Percentiles rank a stretch among this genome's conserved stretches.
Evolutionary conservation across 2,329 filamentous ascomycete genomes (phyloP).

Genomic region (Cercospora berteroae): DNA sequence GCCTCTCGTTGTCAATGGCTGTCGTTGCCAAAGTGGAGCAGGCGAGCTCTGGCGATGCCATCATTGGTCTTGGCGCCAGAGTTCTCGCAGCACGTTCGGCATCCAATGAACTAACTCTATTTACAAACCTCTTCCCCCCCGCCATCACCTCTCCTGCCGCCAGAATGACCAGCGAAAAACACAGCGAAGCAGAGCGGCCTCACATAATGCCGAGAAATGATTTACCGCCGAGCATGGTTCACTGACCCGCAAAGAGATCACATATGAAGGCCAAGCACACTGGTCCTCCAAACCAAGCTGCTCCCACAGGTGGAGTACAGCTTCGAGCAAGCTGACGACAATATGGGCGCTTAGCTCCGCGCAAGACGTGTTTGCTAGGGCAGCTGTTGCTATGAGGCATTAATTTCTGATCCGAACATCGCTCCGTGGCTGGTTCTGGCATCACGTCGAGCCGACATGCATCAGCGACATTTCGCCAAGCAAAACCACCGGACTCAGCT

Average conservation of each 20-base stretch:
- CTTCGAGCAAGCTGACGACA: neutral
- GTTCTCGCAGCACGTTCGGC: neutral
- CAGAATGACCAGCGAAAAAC: neutral
- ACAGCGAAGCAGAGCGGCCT: neutral
- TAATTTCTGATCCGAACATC: too few species aligned
- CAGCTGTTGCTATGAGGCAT: neutral
- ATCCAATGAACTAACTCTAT: slow-evolving; percentile 3
- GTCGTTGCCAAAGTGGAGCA: neutral
- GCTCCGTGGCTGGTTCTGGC: too few species aligned
- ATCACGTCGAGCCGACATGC: neutral
- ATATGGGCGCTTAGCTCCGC: neutral
- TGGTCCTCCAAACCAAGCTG: neutral
- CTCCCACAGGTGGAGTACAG: neutral
- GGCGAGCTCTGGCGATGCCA: neutral
- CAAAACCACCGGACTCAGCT: neutral
- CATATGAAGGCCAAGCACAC: neutral
- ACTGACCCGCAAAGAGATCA: neutral
- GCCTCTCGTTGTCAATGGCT: neutral
- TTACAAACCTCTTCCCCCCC: neutral
- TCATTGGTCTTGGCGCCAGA: neutral
- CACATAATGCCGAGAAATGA: neutral
- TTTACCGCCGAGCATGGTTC: neutral
- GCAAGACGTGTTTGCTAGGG: neutral
- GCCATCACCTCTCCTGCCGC: neutral
- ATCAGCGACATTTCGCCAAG: neutral